phyloP scores from a whole-genome alignment of 2,329 filamentous ascomycete species.

The Xylaria hypoxylon region DNA sequence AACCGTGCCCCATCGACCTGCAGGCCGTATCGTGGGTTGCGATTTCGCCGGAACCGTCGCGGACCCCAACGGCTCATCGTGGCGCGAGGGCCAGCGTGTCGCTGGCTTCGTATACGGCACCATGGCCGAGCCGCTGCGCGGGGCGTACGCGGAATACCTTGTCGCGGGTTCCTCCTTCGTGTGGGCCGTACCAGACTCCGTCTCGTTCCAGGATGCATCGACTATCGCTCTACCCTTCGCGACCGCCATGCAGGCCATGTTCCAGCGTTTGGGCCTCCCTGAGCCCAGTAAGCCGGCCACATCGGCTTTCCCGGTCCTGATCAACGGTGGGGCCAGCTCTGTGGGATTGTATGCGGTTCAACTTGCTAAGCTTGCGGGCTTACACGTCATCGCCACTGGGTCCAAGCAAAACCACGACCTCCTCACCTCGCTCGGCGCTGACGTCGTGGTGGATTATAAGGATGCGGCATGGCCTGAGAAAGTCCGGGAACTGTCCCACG shows the following conservation, averaged over 20 bases:
- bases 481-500: constrained; percentile 74
- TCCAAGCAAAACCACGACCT: constrained; percentile 46
- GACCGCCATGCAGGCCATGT: constrained; percentile 57
- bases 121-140: constrained; percentile 43
- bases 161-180: constrained; percentile 47
- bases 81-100: constrained; percentile 50
- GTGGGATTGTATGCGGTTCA: constrained; percentile 49
- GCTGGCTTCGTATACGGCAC: constrained; percentile 51
- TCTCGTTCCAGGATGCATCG: constrained; percentile 48
- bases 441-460: constrained; percentile 52
- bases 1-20: constrained; percentile 30
- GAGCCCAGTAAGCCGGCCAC: constrained; percentile 49
- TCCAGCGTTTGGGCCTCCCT: constrained; percentile 48
- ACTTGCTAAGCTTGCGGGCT: constrained; percentile 46
- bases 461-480: constrained; percentile 61
- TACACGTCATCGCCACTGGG: constrained; percentile 47
- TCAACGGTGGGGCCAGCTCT: constrained; percentile 46
- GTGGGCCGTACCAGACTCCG: constrained; percentile 46
- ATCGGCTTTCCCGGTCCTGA: constrained; percentile 50
- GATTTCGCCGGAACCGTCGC: constrained; percentile 53
- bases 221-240: constrained; percentile 55
- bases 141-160: constrained; percentile 50
- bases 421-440: constrained; percentile 44
- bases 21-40: constrained; percentile 50
- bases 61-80: constrained; percentile 48